Evolutionary conservation across 2,329 filamentous ascomycete genomes (phyloP).

Genomic region (Penicillium sp.): DNA sequence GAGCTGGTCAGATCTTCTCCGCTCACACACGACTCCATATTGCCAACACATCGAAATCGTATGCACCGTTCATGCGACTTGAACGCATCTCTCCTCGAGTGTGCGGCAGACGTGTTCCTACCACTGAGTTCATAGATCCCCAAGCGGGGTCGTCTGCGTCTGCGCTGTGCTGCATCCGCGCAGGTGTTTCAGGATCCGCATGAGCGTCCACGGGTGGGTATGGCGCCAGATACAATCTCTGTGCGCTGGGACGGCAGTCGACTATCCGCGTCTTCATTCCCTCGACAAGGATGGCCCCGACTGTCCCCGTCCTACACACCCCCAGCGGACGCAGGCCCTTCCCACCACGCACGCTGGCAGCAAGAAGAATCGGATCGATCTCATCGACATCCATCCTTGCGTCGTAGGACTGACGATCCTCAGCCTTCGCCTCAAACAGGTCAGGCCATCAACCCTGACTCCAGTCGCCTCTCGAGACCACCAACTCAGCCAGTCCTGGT

Average conservation of each 20-base stretch:
- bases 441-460: constrained; percentile 20
- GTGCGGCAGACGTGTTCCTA: constrained; percentile 10
- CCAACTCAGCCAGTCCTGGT: constrained; percentile 43
- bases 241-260: constrained; percentile 25
- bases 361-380: constrained; percentile 30
- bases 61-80: constrained; percentile 17
- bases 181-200: constrained; percentile 3
- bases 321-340: constrained; percentile 19
- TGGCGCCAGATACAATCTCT: constrained; percentile 32
- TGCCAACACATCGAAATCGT: constrained; percentile 17
- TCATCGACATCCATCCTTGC: constrained; percentile 29
- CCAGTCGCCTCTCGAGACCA: constrained; percentile 25
- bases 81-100: constrained; percentile 17
- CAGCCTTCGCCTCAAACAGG: constrained; percentile 24
- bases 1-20: constrained; percentile 1
- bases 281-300: constrained; percentile 31
- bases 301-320: constrained; percentile 23
- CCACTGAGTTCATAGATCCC: constrained; percentile 2
- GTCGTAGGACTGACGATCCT: constrained; percentile 27
- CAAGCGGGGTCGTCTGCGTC: constrained; percentile 17
- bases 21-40: constrained; percentile 3
- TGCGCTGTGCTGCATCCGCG: constrained; percentile 17
- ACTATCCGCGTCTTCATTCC: constrained; percentile 27
- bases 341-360: constrained; percentile 21
- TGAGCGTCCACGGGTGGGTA: constrained; percentile 21